These are phyloP conservation scores for Arabidopsis hybrid DNA, from an alignment of 441 rosid genomes.

Conservation along the genomic window DNA sequence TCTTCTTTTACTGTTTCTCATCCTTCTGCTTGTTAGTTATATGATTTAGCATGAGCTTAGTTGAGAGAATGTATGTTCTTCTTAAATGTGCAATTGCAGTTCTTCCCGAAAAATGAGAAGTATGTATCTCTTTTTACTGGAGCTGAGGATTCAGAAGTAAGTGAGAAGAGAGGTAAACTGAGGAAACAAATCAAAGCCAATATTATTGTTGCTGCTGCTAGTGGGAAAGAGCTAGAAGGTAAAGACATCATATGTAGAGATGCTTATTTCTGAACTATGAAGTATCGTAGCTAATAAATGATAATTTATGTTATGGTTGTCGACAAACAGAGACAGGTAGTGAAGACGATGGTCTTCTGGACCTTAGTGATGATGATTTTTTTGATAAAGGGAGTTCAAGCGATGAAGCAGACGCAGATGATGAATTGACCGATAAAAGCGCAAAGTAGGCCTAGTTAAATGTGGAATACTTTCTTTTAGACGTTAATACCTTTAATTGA, in stretches of 20 bases:
- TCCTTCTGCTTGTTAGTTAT: background rate
- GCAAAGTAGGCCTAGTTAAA: slow-evolving; percentile 55
- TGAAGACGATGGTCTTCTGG: slow-evolving; percentile 92
- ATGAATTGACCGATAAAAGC: slow-evolving; percentile 95
- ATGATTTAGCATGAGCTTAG: slow-evolving; percentile 8
- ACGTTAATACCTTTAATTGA: background rate
- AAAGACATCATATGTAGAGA: slow-evolving; percentile 21
- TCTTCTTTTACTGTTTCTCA: background rate
- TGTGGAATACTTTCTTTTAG: slow-evolving; percentile 1
- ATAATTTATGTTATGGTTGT: background rate
- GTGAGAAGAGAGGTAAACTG: slow-evolving; percentile 82
- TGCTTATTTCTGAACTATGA: background rate
- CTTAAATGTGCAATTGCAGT: slow-evolving; percentile 56
- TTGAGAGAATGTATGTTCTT: background rate
- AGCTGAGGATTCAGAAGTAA: slow-evolving; percentile 65
- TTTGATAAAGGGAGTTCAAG: slow-evolving; percentile 82
- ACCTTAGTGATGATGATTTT: slow-evolving; percentile 92
- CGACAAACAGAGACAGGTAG: slow-evolving; percentile 81
- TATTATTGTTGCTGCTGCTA: slow-evolving; percentile 89
- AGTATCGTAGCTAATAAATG: background rate
- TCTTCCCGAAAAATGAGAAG: slow-evolving; percentile 97
- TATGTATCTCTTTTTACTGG: slow-evolving; percentile 90
- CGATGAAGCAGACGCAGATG: slow-evolving; percentile 96
- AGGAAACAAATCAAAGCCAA: slow-evolving; percentile 95
- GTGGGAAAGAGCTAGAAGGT: slow-evolving; percentile 99